Evolutionary conservation across 1,139 yeast genomes (phyloP), one percentile per base, ranked within the genome.

Genomic region (Magnusiomyces tetraspermus): DNA sequence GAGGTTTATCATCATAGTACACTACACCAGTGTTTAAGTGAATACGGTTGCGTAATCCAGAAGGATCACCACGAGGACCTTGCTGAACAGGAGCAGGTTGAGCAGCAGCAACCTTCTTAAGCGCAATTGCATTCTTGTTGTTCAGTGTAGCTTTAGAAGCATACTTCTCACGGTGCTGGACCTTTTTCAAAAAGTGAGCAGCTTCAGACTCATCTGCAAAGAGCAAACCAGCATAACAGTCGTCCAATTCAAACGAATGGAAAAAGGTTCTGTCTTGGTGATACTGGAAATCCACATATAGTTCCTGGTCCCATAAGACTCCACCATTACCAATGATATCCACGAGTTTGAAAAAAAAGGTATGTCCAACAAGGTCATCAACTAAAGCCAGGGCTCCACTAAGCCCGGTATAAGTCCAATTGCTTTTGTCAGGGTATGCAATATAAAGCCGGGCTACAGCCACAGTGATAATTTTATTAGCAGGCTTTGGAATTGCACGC

Each of bases 261-360:
- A 92, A 92, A 69, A 87, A 92, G 50, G 95, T 83, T 26, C 98
- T 78, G 67, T 92, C 98, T 68, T 92, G 97, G 65, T 85, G 79
- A 69, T 92, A 92, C 59, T 83, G 84, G 66, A 92, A 89, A 62
- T 86, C 85, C 10, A 88, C 83, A 65, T 87, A 92, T 49, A 92
- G 70, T 67, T 92, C 98, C 67, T 92, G 98, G 67, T 92, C 98
- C 98, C 98, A 92, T 0, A 92, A 60, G 1, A 92, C 95, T 21
- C 97, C 97, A 43, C 86, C 74, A 58, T 80, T 79, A 11, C 95
- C 95, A 43, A 62, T 67, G 44, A 92, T 80, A 63, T 92, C 98
- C 11, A 92, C 95, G 54, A 92, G 67, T 66, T 92, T 92, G 51
- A 92, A 74, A 67, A 89, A 92, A 66, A 85, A 90, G 0, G 97